These are phyloP conservation scores for Lepidium didymum DNA, from an alignment of 345 rosid species.

Conservation along the genomic window DNA sequence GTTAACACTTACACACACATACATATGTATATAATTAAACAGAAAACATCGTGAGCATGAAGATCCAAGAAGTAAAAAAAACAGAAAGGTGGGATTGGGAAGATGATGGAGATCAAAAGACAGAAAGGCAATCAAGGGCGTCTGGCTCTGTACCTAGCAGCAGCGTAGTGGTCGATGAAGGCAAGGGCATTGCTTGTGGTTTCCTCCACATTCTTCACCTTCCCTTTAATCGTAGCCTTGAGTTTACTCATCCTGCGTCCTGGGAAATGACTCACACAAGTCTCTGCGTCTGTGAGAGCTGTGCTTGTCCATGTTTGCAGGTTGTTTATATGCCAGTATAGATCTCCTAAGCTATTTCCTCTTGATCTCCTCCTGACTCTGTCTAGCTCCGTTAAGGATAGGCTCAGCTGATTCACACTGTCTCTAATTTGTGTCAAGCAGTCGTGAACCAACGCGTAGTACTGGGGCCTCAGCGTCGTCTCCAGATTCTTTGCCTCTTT, in stretches of 20 bases:
- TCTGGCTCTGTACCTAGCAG: conserved; percentile 33
- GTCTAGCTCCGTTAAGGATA: conserved; percentile 54
- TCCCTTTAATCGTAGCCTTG: conserved; percentile 65
- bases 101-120: not conserved
- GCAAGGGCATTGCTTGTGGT: conserved; percentile 73
- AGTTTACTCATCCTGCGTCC: conserved; percentile 54
- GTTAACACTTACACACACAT: not conserved
- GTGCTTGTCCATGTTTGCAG: conserved; percentile 70
- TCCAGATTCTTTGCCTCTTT: conserved; percentile 37
- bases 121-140: conserved; percentile 16
- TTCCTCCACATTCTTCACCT: conserved; percentile 72
- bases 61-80: not conserved
- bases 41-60: not conserved
- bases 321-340: conserved; percentile 50
- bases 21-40: not conserved
- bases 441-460: conserved; percentile 45
- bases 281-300: conserved; percentile 61
- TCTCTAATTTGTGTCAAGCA: conserved; percentile 53
- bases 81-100: not conserved
- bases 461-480: conserved; percentile 29
- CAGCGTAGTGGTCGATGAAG: conserved; percentile 59
- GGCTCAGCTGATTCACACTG: conserved; percentile 49
- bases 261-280: conserved; percentile 50
- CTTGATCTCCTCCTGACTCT: conserved; percentile 19
- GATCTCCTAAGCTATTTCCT: conserved; percentile 15